Base-by-base conservation (phyloP, 164 flowering plant species). In the Echeveria elegans region DNA sequence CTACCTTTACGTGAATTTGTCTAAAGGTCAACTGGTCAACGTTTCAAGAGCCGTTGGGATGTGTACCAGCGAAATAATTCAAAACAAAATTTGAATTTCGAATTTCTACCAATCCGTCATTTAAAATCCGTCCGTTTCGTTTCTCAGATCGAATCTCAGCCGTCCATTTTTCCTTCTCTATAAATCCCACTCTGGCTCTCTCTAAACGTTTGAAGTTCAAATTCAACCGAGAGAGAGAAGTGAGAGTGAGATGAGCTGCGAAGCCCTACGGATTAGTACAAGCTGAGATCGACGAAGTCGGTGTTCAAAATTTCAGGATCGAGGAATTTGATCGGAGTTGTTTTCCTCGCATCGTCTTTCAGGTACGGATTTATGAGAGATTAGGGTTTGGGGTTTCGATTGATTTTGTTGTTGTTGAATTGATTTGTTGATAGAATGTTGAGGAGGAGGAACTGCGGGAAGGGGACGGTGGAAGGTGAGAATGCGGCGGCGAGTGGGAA, bases 401-500 rank as follows among this genome's bases (percentile, higher is more conserved):
- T 56, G 31, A 56, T 12, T 56, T 34, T 34, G 37, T 34, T 47
- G n/a, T 47, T 56, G 8, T 53, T 53, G 60, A 53, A 53, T 53
- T 53, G 31, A 53, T 11, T 53, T 53, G 18, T 26, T 53, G 60
- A 26, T 53, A 43, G 93, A 75, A 94, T 94, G 99, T 68, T 89
- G 80, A 82, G 85, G 77, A 5, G 88, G 12, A 83, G 87, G n/a
- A 80, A 85, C 69, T 75, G 83, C 9, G 79, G 81, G 1, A 87
- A 86, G 77, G 79, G 71, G 65, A 21, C 72, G 1, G 96, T 85
- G 50, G 97, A 84, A 66, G 72, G 74, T 41, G 99, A 94, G 86
- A 94, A 94, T 73, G 76, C 88, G 26, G 88, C 88, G 0, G 63
- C 74, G 37, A 82, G 82, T 63, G 74, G 80, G 32, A 73, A 30